phyloP scores from a whole-genome alignment of 495 filamentous ascomycete genomes.

The Penicillium egyptiacum region DNA sequence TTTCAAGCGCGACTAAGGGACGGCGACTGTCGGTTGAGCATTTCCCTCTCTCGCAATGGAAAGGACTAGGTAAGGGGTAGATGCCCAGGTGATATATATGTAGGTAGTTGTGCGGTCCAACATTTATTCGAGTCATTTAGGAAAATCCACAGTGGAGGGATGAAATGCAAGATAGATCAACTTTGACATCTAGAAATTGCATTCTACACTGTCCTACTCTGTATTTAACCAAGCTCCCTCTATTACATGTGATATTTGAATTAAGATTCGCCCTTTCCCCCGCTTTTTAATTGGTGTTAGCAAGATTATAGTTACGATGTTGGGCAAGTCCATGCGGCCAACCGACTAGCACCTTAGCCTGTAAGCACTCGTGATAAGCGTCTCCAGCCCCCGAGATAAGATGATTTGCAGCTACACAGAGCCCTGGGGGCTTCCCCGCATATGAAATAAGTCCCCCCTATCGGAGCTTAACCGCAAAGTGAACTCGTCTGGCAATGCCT shows the following conservation, averaged over 20 bases:
- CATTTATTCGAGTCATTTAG: neutral
- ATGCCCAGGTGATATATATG: neutral
- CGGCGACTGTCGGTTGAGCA: neutral
- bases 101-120: neutral
- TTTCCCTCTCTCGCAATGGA: neutral
- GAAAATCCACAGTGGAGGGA: neutral
- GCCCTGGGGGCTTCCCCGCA: constrained; percentile 13
- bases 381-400: constrained; percentile 3
- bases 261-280: neutral
- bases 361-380: neutral
- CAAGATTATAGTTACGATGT: constrained; percentile 4
- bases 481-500: constrained; percentile 14
- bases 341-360: constrained; percentile 4
- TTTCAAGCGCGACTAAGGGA: neutral
- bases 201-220: neutral
- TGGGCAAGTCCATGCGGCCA: constrained; percentile 27
- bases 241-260: neutral
- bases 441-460: neutral
- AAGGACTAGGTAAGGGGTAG: neutral
- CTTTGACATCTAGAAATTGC: neutral
- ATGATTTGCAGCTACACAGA: neutral
- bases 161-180: neutral
- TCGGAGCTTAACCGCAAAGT: constrained; percentile 4
- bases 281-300: neutral
- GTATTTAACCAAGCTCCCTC: neutral